Base-by-base conservation (phyloP, 257 asterid species). In the Solanum lignicaule region DNA sequence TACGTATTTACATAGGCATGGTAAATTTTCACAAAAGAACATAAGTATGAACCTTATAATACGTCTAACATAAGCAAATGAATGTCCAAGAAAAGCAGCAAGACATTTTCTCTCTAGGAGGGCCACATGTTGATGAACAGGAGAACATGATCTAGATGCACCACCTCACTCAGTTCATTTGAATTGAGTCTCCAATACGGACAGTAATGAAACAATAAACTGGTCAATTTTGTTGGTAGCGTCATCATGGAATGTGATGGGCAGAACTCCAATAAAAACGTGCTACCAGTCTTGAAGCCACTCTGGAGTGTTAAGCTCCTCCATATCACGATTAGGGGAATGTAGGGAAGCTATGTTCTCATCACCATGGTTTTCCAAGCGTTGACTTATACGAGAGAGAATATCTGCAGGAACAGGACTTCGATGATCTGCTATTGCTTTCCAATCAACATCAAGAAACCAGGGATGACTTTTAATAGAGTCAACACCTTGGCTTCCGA, bases 251-350 rank as follows among this genome's bases (percentile, higher is more conserved):
- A 46, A 86, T 36, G 65, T 83, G 79, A 43, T 82, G 31, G 68
- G 11, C 81, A 39, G 72, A 60, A 87, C n/a, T 39, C 38, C 39
- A 29, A 16, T 60, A 46, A 33, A 32, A 27, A 33, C 29, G 72
- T 23, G 86, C 91, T 95, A 96, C 98, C 98, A 96, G 86, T 94
- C 98, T 86, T 95, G 95, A 73, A 96, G 96, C 99, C 99, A 96
- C 84, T 94, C 96, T 46, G 98, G 94, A 41, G 92, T 90, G 90
- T 93, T 91, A 20, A 94, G 91, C 84, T 96, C 98, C 73, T 90
- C 95, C 39, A 81, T n/a, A 71, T 94, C 93, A 68, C 39, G 89
- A 36, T 35, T 20, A 25, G 98, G 94, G 75, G 96, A 92, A 82
- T 82, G 86, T 38, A 87, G 25, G 21, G 93, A 90, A 71, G 91